These are phyloP conservation scores for Pelargonium exstipulatum DNA, from an alignment of 441 rosid genomes.

Conservation along the genomic window DNA sequence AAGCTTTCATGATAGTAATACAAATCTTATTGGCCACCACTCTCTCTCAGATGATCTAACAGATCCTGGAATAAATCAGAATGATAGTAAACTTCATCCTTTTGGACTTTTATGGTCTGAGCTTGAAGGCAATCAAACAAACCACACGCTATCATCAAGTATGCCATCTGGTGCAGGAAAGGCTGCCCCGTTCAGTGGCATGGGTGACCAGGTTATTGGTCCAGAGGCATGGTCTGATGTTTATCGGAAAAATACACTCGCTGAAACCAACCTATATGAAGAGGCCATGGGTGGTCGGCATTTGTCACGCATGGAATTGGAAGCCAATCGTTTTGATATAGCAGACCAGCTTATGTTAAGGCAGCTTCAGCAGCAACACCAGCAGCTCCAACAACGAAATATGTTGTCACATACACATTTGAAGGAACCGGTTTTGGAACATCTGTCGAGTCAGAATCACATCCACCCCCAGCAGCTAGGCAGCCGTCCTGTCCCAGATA, in stretches of 20 bases:
- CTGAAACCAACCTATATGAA: constrained; percentile 35
- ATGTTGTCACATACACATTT: constrained; percentile 20
- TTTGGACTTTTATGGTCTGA: constrained; percentile 86
- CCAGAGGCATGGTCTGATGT: constrained; percentile 48
- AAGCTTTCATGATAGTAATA: constrained; percentile 28
- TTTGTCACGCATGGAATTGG: constrained; percentile 47
- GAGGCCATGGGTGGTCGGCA: constrained; percentile 44
- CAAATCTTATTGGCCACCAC: constrained; percentile 29
- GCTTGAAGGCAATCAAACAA: constrained; percentile 48
- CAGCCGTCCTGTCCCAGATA: constrained; percentile 24
- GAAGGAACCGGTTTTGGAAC: constrained; percentile 25
- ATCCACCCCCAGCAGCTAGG: constrained; percentile 25
- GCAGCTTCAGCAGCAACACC: constrained; percentile 37
- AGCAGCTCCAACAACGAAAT: constrained; percentile 27
- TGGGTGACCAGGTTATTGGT: constrained; percentile 37
- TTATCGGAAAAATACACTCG: constrained; percentile 35
- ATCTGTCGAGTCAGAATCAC: constrained; percentile 27
- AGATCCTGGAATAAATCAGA: constrained; percentile 37
- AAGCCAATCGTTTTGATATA: constrained; percentile 40
- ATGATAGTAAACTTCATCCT: constrained; percentile 61
- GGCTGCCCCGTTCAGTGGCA: constrained; percentile 1
- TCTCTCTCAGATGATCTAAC: constrained; percentile 36
- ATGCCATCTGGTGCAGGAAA: constrained; percentile 27
- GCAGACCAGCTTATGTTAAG: constrained; percentile 48
- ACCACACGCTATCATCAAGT: constrained; percentile 40